These are phyloP conservation scores for Suillus placidus DNA, from an alignment of 768 basidiomycete species.

Conservation along the genomic window DNA sequence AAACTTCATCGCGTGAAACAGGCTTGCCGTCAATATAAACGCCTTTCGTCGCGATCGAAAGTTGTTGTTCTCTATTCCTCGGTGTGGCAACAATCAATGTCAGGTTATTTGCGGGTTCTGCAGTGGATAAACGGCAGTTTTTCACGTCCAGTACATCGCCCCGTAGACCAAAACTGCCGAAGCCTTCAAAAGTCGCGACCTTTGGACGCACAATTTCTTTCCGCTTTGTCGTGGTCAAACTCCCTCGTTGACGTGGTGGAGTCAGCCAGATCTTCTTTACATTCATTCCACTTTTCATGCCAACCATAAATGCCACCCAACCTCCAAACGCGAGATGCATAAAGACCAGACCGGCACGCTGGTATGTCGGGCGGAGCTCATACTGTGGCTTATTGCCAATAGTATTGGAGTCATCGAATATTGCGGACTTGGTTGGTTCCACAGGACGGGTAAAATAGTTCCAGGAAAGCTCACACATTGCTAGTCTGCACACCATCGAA, in stretches of 20 bases:
- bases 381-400: slow-evolving; percentile 11
- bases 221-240: neutral
- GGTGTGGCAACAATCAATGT: neutral
- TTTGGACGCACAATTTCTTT: slow-evolving; percentile 1
- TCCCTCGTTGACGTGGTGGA: slow-evolving; percentile 28
- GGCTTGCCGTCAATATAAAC: slow-evolving; percentile 28
- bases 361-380: slow-evolving; percentile 34
- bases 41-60: slow-evolving; percentile 22
- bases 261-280: slow-evolving; percentile 36
- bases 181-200: slow-evolving; percentile 15
- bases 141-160: slow-evolving; percentile 8
- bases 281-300: slow-evolving; percentile 29
- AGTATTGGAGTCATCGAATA: slow-evolving; percentile 16
- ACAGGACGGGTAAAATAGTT: slow-evolving; percentile 27
- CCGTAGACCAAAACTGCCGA: slow-evolving; percentile 18
- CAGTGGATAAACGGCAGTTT: slow-evolving; percentile 6
- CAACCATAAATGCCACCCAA: slow-evolving; percentile 29
- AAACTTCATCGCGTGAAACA: slow-evolving; percentile 22
- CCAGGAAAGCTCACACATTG: slow-evolving; percentile 32
- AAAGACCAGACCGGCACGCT: slow-evolving; percentile 30
- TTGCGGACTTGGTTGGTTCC: slow-evolving; percentile 12
- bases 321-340: slow-evolving; percentile 33
- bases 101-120: slow-evolving; percentile 5
- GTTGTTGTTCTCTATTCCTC: neutral
- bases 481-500: slow-evolving; percentile 19